Evolutionary conservation across 176 grass and related monocot genomes (phyloP).

Genomic region (Melocanna baccifera): DNA sequence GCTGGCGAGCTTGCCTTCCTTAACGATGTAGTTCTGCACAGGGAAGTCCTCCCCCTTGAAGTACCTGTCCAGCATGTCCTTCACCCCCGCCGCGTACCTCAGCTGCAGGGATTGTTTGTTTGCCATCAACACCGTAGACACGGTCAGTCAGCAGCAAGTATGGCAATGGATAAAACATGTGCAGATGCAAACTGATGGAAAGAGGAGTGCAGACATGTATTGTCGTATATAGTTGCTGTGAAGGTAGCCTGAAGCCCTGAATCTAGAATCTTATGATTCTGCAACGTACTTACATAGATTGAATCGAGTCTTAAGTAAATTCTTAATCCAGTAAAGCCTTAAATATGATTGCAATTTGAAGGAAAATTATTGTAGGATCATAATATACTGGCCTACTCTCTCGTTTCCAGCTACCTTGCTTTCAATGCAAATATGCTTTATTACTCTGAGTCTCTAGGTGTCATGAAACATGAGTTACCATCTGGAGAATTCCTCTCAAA

Average conservation of each 20-base stretch:
- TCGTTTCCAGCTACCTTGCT: not conserved
- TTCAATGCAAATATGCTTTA: not conserved
- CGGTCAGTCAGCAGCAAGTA: not conserved
- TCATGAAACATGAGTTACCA: not conserved
- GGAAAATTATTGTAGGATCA: not conserved
- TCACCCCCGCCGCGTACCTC: constrained; percentile 67
- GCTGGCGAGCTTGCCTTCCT: constrained; percentile 68
- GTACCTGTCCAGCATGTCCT: constrained; percentile 81
- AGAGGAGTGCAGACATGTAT: not conserved
- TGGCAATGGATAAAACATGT: not conserved
- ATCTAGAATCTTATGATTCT: not conserved
- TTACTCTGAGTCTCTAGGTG: not conserved
- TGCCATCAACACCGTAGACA: not conserved
- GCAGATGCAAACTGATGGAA: not conserved
- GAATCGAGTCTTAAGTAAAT: not conserved
- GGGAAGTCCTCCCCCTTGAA: constrained; percentile 95
- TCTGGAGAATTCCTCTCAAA: not conserved
- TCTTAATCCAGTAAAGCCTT: not conserved
- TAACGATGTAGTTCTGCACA: constrained; percentile 81
- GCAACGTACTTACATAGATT: not conserved
- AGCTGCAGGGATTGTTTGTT: constrained; percentile 42
- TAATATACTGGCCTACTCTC: not conserved
- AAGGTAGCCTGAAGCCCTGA: not conserved
- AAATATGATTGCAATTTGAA: not conserved
- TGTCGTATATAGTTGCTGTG: not conserved